Percentiles rank a stretch among this genome's conserved stretches.
Evolutionary conservation across 495 filamentous ascomycete species (phyloP).

Genomic region (Tuber borchii): DNA sequence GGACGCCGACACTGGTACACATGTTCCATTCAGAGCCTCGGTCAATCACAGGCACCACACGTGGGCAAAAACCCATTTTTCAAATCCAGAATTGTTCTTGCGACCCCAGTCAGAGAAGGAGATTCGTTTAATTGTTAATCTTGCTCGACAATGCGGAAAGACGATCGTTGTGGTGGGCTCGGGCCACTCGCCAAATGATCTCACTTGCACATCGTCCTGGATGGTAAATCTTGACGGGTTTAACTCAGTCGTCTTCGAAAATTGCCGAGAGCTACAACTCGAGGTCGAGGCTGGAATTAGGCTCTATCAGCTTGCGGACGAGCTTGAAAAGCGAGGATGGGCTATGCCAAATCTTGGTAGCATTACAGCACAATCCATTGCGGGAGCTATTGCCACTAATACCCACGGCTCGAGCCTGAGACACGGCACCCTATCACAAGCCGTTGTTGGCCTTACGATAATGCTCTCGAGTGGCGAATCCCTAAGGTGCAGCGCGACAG

Average conservation of each 20-base stretch:
- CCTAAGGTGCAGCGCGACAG: conserved; percentile 61
- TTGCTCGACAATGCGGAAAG: conserved; percentile 74
- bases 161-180: conserved; percentile 75
- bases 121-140: conserved; percentile 70
- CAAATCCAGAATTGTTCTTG: conserved; percentile 80
- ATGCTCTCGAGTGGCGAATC: conserved; percentile 76
- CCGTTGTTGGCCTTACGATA: conserved; percentile 63
- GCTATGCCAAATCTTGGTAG: conserved; percentile 85
- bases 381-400: conserved; percentile 83
- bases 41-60: conserved; percentile 72
- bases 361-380: conserved; percentile 90
- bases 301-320: conserved; percentile 59
- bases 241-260: conserved; percentile 62
- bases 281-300: conserved; percentile 80
- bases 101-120: conserved; percentile 70
- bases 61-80: conserved; percentile 92
- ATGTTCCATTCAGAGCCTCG: conserved; percentile 70
- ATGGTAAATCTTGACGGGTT: conserved; percentile 86
- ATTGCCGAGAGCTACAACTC: conserved; percentile 57
- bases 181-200: conserved; percentile 81
- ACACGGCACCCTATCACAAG: conserved; percentile 78
- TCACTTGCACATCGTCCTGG: conserved; percentile 93
- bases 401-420: conserved; percentile 83
- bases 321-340: conserved; percentile 65
- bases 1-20: conserved; percentile 26